phyloP scores from a whole-genome alignment of 192 early-diverging fungal species.

The Coemansia sp. region DNA sequence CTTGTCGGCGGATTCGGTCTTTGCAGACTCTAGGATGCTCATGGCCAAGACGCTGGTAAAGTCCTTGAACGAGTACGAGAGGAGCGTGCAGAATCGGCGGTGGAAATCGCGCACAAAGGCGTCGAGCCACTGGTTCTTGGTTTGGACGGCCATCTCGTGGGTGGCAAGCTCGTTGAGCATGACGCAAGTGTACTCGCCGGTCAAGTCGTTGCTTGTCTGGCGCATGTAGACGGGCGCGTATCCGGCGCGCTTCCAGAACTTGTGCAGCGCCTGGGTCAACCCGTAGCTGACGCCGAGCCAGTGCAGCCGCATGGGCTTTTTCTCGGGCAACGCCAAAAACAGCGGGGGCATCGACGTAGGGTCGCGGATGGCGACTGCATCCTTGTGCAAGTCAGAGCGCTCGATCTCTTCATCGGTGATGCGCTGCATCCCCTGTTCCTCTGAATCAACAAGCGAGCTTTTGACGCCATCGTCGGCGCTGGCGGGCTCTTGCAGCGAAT shows the following conservation, averaged over 20 bases:
- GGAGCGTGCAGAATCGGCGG: slow-evolving; percentile 80
- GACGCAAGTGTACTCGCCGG: slow-evolving; percentile 97
- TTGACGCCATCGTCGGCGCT: slow-evolving; percentile 52
- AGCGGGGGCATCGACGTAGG: slow-evolving; percentile 90
- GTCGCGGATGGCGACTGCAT: slow-evolving; percentile 82
- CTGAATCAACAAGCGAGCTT: slow-evolving; percentile 54
- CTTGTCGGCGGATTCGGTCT: slow-evolving; percentile 31
- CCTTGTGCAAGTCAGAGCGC: slow-evolving; percentile 61
- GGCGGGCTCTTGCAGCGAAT: slow-evolving; percentile 52
- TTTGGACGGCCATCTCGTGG: slow-evolving; percentile 48
- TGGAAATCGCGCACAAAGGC: slow-evolving; percentile 92
- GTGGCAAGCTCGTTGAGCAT: slow-evolving; percentile 82
- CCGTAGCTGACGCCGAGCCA: slow-evolving; percentile 98
- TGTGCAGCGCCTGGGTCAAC: slow-evolving; percentile 81
- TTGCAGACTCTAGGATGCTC: slow-evolving; percentile 75
- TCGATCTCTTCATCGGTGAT: slow-evolving; percentile 61
- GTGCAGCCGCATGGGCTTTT: slow-evolving; percentile 74
- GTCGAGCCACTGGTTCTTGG: slow-evolving; percentile 73
- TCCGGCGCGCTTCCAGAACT: slow-evolving; percentile 93
- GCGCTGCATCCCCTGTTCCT: slow-evolving; percentile 55
- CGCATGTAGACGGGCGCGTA: slow-evolving; percentile 94
- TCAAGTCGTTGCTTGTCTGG: slow-evolving; percentile 95
- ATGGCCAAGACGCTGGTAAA: slow-evolving; percentile 82
- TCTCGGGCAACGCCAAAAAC: slow-evolving; percentile 81
- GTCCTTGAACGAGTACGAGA: slow-evolving; percentile 83